These are phyloP conservation scores for Pugionium dolabratum DNA, from an alignment of 345 rosid species.

Conservation along the genomic window DNA sequence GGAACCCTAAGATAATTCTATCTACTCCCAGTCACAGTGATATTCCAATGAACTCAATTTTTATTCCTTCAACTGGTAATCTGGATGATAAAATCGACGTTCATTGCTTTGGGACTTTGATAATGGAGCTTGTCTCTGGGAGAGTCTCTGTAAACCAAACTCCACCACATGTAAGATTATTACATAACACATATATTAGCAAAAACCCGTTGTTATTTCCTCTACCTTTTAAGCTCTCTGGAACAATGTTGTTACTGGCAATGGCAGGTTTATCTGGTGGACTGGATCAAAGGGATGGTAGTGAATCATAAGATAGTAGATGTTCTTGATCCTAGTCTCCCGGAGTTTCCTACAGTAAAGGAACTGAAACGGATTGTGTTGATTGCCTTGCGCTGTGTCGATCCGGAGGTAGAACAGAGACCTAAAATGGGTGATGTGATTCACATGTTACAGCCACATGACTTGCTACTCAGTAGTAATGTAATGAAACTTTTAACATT, in stretches of 20 bases:
- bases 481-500: conserved; percentile 44
- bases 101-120: conserved; percentile 66
- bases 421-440: conserved; percentile 74
- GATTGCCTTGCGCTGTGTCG: conserved; percentile 68
- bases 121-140: conserved; percentile 74
- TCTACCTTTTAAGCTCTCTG: neutral
- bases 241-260: conserved; percentile 13
- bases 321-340: conserved; percentile 62
- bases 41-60: conserved; percentile 8
- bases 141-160: conserved; percentile 53
- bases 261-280: conserved; percentile 56
- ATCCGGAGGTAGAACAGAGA: conserved; percentile 58
- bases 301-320: conserved; percentile 47
- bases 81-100: conserved; percentile 53
- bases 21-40: conserved; percentile 34
- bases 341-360: conserved; percentile 51
- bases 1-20: conserved; percentile 69
- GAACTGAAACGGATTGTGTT: conserved; percentile 66
- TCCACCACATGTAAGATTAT: conserved; percentile 51
- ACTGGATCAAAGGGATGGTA: conserved; percentile 75
- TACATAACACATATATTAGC: neutral
- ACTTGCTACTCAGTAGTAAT: conserved; percentile 53
- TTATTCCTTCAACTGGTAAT: conserved; percentile 22
- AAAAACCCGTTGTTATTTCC: neutral
- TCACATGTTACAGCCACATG: conserved; percentile 75